These are phyloP conservation scores for Trypethelium eluteriae DNA, from an alignment of 495 filamentous ascomycete genomes.

Conservation along the genomic window DNA sequence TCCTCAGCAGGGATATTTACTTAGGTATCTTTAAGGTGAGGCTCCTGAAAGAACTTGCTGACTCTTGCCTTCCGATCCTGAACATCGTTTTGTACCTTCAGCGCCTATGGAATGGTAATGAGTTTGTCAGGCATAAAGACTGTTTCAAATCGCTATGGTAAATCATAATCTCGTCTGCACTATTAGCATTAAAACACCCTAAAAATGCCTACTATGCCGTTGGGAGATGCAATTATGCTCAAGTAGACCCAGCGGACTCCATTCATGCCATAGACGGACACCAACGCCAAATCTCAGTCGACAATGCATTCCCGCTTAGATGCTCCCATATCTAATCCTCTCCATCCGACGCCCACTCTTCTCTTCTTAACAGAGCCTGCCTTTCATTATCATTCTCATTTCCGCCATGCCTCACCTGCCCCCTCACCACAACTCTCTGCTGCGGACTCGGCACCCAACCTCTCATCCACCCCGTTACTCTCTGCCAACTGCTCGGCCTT, in stretches of 20 bases:
- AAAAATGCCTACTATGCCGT: background rate
- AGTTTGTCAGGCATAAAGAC: too few species aligned
- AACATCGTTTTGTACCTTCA: too few species aligned
- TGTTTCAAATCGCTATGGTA: too few species aligned
- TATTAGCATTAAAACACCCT: background rate
- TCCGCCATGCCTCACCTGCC: background rate
- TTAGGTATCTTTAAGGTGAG: too few species aligned
- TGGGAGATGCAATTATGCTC: too few species aligned
- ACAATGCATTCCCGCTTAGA: background rate
- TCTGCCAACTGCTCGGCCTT: slow-evolving; percentile 40
- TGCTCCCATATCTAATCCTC: background rate
- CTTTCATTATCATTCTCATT: background rate
- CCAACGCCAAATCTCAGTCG: background rate
- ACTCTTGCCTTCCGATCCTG: too few species aligned
- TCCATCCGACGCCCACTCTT: background rate
- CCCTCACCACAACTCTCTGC: background rate
- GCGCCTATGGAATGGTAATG: too few species aligned
- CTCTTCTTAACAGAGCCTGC: background rate
- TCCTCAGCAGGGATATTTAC: too few species aligned
- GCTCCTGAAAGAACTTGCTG: too few species aligned
- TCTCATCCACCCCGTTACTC: slow-evolving; percentile 60
- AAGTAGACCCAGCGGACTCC: background rate
- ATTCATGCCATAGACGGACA: background rate
- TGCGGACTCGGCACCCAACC: slow-evolving; percentile 51
- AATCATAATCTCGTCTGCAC: too few species aligned